These are phyloP conservation scores for Hyaloscypha hepaticicola DNA, from an alignment of 495 filamentous ascomycete genomes.

Conservation along the genomic window DNA sequence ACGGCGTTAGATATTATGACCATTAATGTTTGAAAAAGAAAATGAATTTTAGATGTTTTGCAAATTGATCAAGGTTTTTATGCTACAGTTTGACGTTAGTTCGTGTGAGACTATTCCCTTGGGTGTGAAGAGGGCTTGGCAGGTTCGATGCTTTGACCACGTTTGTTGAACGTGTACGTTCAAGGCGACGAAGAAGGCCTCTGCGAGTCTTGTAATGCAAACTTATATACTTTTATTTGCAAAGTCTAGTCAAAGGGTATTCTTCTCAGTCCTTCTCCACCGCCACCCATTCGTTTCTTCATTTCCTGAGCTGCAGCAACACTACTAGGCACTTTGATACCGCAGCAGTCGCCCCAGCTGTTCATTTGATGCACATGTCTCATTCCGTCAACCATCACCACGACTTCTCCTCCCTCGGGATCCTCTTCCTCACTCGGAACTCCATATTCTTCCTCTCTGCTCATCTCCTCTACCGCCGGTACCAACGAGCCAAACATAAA, in stretches of 20 bases:
- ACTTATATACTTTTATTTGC: too few species aligned
- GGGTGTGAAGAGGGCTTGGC: background rate
- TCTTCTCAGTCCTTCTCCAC: constrained; percentile 64
- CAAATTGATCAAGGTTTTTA: background rate
- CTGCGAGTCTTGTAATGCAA: too few species aligned
- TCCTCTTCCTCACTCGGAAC: constrained; percentile 48
- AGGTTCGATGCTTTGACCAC: too few species aligned
- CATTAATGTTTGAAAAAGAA: background rate
- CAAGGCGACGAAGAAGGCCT: too few species aligned
- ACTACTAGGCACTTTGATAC: constrained; percentile 95
- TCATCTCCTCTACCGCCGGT: constrained; percentile 80
- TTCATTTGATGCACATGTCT: constrained; percentile 65
- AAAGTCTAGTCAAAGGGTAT: constrained; percentile 80
- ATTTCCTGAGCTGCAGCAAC: constrained; percentile 84
- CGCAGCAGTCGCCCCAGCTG: constrained; percentile 95
- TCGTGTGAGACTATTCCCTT: background rate
- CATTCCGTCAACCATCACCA: constrained; percentile 62
- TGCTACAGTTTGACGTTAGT: background rate
- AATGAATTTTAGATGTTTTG: background rate
- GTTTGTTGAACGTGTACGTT: too few species aligned
- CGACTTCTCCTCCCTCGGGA: constrained; percentile 51
- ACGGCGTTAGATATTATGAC: background rate
- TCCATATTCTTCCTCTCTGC: constrained; percentile 49
- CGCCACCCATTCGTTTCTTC: constrained; percentile 65
- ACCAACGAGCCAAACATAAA: constrained; percentile 88